Conservation (phyloP, 805 yeast species). For the Saturnispora sanitii region DNA sequence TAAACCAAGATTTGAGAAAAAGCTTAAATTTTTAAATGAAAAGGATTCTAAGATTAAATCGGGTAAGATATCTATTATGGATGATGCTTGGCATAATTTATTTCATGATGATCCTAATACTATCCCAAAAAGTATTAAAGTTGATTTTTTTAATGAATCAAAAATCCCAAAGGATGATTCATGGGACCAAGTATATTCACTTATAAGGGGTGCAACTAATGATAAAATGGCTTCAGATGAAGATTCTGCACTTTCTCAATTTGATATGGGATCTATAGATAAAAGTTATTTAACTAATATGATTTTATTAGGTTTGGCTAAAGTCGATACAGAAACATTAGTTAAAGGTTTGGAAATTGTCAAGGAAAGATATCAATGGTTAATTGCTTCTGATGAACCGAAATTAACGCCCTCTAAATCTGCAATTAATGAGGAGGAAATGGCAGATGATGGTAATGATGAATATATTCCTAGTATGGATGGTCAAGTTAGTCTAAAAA, state of each 20-base stretch:
- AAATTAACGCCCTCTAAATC: neutral
- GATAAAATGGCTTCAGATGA: neutral
- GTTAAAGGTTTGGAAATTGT: constrained; percentile 62
- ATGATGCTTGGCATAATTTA: constrained; percentile 28
- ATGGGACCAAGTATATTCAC: constrained; percentile 58
- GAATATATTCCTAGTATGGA: no score
- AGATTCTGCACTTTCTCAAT: constrained; percentile 46
- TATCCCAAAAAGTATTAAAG: constrained; percentile 18
- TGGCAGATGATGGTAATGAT: no score
- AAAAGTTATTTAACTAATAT: constrained; percentile 52
- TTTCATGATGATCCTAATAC: constrained; percentile 24
- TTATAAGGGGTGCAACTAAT: constrained; percentile 55
- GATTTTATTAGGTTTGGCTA: constrained; percentile 56
- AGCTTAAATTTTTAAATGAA: constrained; percentile 24
- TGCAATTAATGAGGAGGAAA: constrained; percentile 18
- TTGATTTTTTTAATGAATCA: constrained; percentile 24
- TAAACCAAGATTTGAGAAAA: constrained; percentile 26
- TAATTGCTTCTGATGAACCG: constrained; percentile 9
- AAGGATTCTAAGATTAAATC: constrained; percentile 22
- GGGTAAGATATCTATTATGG: constrained; percentile 22
- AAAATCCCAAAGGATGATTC: constrained; percentile 31
- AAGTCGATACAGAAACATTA: constrained; percentile 42
- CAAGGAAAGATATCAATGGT: constrained; percentile 48
- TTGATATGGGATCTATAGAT: constrained; percentile 65
- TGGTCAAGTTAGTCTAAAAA: no score